These are phyloP conservation scores for Cucumis sativus DNA, from an alignment of 306 rosid species.

Conservation along the genomic window Cucumber_9930_V3 NC_026659.2:24853501-24854000, in stretches of 20 bases:
- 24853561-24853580: not conserved
- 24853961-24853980: not conserved
- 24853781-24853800: not conserved
- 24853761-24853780: not conserved
- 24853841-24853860: not conserved
- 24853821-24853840: not conserved
- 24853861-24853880: not conserved
- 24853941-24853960: not conserved
- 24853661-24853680: not conserved
- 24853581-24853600: not conserved
- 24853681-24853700: not conserved
- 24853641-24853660: not conserved
- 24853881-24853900: not conserved
- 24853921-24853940: not conserved
- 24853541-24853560: not conserved
- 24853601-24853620: not conserved
- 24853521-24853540: not conserved
- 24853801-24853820: not conserved
- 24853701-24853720: not conserved
- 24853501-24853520: not conserved
- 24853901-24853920: not conserved
- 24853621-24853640: not conserved
- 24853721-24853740: not conserved
- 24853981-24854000: not conserved
- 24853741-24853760: not conserved